Conservation (phyloP, 164 flowering plant species). For the Magnolia kwangsiensis region DNA sequence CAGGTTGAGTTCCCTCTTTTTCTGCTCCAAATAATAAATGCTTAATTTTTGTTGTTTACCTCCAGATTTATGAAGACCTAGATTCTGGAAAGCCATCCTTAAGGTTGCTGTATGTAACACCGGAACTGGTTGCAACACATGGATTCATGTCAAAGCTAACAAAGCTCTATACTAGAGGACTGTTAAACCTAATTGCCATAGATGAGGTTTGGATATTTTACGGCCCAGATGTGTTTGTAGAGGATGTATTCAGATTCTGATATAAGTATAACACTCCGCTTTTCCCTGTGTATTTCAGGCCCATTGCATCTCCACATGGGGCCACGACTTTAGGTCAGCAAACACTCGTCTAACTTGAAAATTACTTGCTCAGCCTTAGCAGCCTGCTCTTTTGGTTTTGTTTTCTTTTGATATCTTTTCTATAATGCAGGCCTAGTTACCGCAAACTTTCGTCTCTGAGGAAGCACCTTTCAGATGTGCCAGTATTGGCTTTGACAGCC, state of each 20-base stretch:
- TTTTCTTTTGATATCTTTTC: neutral
- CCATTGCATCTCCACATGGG: constrained; percentile 94
- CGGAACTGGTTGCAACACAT: constrained; percentile 78
- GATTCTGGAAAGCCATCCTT: constrained; percentile 71
- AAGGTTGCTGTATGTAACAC: constrained; percentile 84
- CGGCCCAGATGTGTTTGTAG: neutral
- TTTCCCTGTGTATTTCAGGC: constrained; percentile 46
- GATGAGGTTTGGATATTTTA: constrained; percentile 64
- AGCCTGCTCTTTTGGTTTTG: neutral
- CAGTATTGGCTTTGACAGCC: constrained; percentile 90
- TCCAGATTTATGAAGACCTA: constrained; percentile 77
- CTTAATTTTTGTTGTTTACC: neutral
- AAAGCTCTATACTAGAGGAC: constrained; percentile 68
- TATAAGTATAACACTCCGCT: neutral
- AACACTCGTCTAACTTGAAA: neutral
- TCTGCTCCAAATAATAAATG: neutral
- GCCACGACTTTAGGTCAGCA: constrained; percentile 91
- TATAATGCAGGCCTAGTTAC: constrained; percentile 72
- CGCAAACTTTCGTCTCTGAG: constrained; percentile 85
- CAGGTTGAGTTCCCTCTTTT: neutral
- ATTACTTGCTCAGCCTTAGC: neutral
- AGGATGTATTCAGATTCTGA: neutral
- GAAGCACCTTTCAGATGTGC: constrained; percentile 57
- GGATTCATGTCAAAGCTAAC: constrained; percentile 74
- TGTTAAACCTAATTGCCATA: constrained; percentile 78